Evolutionary conservation across 805 yeast genomes (phyloP).

Genomic region (Kluyveromyces nonfermentans): DNA sequence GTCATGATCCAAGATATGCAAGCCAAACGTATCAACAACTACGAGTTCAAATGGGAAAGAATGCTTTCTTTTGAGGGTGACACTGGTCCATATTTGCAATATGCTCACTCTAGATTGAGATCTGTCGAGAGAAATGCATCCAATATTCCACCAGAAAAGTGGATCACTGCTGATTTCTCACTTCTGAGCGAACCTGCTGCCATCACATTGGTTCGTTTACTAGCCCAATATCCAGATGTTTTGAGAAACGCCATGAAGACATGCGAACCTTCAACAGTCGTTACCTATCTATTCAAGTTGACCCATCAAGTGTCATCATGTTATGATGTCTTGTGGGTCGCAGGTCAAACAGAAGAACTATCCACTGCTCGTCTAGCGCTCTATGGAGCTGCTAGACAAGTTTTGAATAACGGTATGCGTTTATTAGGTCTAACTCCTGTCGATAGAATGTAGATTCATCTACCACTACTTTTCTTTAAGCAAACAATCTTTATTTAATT

Average conservation of each 20-base stretch:
- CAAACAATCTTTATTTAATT: neutral
- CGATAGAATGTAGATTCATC: constrained; percentile 70
- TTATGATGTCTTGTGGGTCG: constrained; percentile 92
- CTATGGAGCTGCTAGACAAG: constrained; percentile 83
- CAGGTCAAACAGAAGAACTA: constrained; percentile 82
- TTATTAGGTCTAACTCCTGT: constrained; percentile 95
- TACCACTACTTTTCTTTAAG: neutral
- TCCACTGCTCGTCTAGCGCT: constrained; percentile 89
- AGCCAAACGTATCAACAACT: constrained; percentile 91
- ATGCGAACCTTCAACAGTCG: constrained; percentile 87
- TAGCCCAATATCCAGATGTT: constrained; percentile 88
- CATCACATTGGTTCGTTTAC: constrained; percentile 56
- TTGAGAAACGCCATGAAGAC: constrained; percentile 75
- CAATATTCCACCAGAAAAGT: constrained; percentile 36
- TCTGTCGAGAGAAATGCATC: constrained; percentile 82
- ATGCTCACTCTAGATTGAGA: constrained; percentile 94
- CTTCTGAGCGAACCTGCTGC: constrained; percentile 67
- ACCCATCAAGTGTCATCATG: constrained; percentile 94
- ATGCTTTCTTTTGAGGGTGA: constrained; percentile 98
- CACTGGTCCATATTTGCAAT: constrained; percentile 97
- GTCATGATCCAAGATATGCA: constrained; percentile 99
- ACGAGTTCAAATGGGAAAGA: constrained; percentile 95
- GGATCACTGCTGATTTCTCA: constrained; percentile 44
- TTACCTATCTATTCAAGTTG: constrained; percentile 84
- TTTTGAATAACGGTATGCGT: constrained; percentile 79